A percentile compares a stretch with the other conserved stretches of the same genome.
phyloP scores from a whole-genome alignment of 2,329 filamentous ascomycete genomes.

The Fusarium sp. region DNA sequence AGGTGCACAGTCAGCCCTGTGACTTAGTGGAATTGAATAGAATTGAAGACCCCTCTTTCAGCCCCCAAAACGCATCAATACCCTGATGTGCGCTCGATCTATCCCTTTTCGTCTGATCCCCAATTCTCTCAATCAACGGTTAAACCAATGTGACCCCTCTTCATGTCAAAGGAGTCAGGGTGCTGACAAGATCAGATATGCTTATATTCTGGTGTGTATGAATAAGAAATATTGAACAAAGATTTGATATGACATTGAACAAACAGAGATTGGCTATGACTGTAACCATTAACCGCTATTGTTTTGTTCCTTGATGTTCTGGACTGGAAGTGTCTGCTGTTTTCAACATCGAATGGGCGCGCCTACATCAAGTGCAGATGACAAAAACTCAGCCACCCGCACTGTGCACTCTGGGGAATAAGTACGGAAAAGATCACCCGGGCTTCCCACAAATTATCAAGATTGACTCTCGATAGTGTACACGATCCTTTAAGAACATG shows the following conservation, averaged over 20 bases:
- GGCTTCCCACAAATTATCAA: constrained; percentile 12
- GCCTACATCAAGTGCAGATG: not conserved
- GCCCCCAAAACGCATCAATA: not conserved
- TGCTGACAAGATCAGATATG: not conserved
- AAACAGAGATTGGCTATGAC: not conserved
- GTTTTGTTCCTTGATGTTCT: not conserved
- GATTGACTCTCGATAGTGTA: constrained; percentile 1
- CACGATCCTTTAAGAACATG: not conserved
- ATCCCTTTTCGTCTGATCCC: constrained; percentile 15
- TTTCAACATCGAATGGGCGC: not conserved
- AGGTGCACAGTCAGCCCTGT: not conserved
- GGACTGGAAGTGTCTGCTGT: not conserved
- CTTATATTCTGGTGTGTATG: not conserved
- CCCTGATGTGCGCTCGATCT: constrained; percentile 20
- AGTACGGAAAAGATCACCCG: constrained; percentile 19
- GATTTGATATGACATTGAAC: not conserved
- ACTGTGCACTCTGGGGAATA: constrained; percentile 20
- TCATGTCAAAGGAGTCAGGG: not conserved
- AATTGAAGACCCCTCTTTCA: not conserved
- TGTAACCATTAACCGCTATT: not conserved
- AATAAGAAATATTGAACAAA: not conserved
- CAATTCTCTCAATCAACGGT: not conserved
- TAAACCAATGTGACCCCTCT: constrained; percentile 9
- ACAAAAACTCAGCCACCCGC: constrained; percentile 12
- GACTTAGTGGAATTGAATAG: not conserved